phyloP scores from a whole-genome alignment of 202 grass and related monocot genomes.

The Saccharum hybrid region DNA sequence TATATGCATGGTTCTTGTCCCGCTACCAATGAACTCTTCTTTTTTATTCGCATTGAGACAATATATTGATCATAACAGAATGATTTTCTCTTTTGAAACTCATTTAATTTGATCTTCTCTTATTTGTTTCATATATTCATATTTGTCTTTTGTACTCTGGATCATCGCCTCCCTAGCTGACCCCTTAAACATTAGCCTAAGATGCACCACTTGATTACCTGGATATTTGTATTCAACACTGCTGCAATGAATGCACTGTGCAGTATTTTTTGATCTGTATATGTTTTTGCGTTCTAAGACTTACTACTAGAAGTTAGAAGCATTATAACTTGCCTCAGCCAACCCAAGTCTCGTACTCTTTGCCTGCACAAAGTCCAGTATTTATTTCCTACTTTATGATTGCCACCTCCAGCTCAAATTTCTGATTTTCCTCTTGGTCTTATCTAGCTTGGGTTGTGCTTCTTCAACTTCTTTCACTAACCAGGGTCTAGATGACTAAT shows the following conservation, averaged over 20 bases:
- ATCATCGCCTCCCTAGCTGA: background rate
- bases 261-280: background rate
- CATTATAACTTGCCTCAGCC: background rate
- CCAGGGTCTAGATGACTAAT: background rate
- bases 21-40: no score
- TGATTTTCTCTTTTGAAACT: no score
- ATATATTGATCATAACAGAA: no score
- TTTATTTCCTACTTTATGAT: background rate
- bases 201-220: background rate
- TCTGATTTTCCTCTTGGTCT: background rate
- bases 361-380: background rate
- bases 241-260: background rate
- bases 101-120: no score
- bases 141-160: no score
- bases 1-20: background rate
- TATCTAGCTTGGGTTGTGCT: background rate
- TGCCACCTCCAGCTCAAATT: background rate
- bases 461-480: background rate
- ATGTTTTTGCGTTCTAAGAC: background rate
- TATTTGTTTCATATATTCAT: no score
- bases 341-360: background rate
- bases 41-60: no score
- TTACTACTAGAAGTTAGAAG: background rate
- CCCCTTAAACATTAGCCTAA: background rate
- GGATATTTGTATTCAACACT: background rate